A percentile compares a stretch with the other conserved stretches of the same genome.
Conservation (phyloP, 2,329 filamentous ascomycete species). For the Clonostachys sp. region DNA sequence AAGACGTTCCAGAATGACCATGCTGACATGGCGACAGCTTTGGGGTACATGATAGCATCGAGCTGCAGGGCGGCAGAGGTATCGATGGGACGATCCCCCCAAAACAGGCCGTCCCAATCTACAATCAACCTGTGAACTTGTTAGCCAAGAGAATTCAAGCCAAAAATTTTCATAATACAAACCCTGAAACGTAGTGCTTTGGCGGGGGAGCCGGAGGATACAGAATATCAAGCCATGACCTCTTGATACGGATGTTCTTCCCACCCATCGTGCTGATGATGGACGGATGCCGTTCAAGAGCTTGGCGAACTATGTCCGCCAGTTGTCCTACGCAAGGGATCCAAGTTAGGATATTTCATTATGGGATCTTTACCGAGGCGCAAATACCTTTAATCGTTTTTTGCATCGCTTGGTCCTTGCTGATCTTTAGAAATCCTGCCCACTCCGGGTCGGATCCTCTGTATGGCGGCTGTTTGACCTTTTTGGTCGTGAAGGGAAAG, state of each 20-base stretch:
- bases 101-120: constrained; percentile 41
- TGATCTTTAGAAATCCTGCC: constrained; percentile 55
- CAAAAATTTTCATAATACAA: constrained; percentile 15
- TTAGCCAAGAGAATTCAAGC: constrained; percentile 9
- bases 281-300: constrained; percentile 31
- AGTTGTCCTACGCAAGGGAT: constrained; percentile 19
- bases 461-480: constrained; percentile 44
- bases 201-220: constrained; percentile 57
- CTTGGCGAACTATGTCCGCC: constrained; percentile 27
- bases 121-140: constrained; percentile 37
- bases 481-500: constrained; percentile 52
- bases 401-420: constrained; percentile 42
- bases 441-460: constrained; percentile 58
- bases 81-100: constrained; percentile 43
- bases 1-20: constrained; percentile 48
- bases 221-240: constrained; percentile 56
- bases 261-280: constrained; percentile 39
- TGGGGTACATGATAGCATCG: constrained; percentile 48
- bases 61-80: constrained; percentile 36
- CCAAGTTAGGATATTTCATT: neutral
- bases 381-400: constrained; percentile 40
- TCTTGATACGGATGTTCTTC: constrained; percentile 39
- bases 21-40: constrained; percentile 40
- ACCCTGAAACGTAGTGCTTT: constrained; percentile 56
- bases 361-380: neutral